Base-by-base conservation (phyloP, 1,284 basidiomycete species). In the Cryptococcus sp. region DNA sequence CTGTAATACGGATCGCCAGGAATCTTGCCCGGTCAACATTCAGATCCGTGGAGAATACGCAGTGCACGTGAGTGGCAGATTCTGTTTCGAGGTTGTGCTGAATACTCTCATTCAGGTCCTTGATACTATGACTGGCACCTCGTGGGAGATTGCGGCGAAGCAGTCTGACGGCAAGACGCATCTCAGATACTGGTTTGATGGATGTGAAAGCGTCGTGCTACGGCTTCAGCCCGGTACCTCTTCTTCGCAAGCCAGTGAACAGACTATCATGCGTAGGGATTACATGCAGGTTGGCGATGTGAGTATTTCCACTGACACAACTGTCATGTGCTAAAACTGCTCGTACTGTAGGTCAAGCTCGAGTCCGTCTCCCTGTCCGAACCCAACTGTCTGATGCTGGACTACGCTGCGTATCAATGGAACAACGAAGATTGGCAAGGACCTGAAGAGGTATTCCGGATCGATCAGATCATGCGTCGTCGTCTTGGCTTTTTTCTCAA, bases 381-480 rank as follows among this genome's bases (percentile, higher is more conserved):
- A 54, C 68, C 66, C 7, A 70, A 70, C 38, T 53, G 47, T 5
- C 59, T 71, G 2, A 50, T 71, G 6, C 64, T 71, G 10, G 69
- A 71, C 45, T 62, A 61, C 45, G 60, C 58, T 23, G 52, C 60
- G 30, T 63, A 55, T 30, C 47, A 60, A 19, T 66, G 57, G 56
- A 55, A 60, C 25, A 62, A 68, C 30, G 62, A 63, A n/a, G 50
- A 40, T 1, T 69, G 64, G 66, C 41, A 60, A 30, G 56, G 58
- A 4, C 25, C 52, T 1, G 54, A 57, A 40, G 69, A 71, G 52
- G 61, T 71, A 15, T 54, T 71, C 8, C 56, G 60, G 3, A 66
- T 71, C 19, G 69, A 69, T 46, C 60, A 71, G 15, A n/a, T 58
- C 11, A 49, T 68, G 23, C 58, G 69, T 10, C 55, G 56, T 13